A percentile compares a stretch with the other conserved stretches of the same genome.
Evolutionary conservation across 2,329 filamentous ascomycete genomes (phyloP).

Genomic region (Fusarium sp.): DNA sequence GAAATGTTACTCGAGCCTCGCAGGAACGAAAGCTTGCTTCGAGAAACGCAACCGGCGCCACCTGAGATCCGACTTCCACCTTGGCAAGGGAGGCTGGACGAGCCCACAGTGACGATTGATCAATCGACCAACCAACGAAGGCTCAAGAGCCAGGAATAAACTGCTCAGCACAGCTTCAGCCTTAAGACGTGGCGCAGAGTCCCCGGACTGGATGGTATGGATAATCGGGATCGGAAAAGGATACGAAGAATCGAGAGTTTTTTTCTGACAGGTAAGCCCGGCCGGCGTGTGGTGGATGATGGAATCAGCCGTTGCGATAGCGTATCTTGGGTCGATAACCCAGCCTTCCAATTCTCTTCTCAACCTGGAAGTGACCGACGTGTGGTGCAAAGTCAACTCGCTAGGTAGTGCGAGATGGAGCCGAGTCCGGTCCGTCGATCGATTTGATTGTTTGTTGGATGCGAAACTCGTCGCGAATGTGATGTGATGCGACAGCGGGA

Average conservation of each 20-base stretch:
- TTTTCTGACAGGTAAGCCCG: constrained; percentile 15
- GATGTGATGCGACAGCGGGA: constrained; percentile 22
- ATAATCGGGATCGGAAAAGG: neutral
- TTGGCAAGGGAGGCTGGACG: constrained; percentile 34
- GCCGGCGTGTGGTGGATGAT: constrained; percentile 16
- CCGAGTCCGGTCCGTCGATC: neutral
- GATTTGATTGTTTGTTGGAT: neutral
- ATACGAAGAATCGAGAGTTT: constrained; percentile 17
- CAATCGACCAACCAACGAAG: constrained; percentile 2
- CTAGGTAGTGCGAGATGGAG: neutral
- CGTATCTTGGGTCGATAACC: constrained; percentile 16
- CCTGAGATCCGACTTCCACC: constrained; percentile 31
- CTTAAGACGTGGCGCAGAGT: constrained; percentile 33
- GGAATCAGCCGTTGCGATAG: constrained; percentile 30
- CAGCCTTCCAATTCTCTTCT: constrained; percentile 9
- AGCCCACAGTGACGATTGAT: constrained; percentile 8
- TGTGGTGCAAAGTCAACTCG: neutral
- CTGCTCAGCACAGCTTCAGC: constrained; percentile 1
- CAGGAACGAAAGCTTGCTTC: constrained; percentile 20
- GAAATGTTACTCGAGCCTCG: constrained; percentile 6
- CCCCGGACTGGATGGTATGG: constrained; percentile 22
- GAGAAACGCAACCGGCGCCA: constrained; percentile 21
- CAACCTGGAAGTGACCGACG: constrained; percentile 14
- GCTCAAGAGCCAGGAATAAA: constrained; percentile 6
- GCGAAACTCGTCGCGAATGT: constrained; percentile 1